Conservation (phyloP, 257 asterid genomes). For the Fraxinus excelsior region DNA sequence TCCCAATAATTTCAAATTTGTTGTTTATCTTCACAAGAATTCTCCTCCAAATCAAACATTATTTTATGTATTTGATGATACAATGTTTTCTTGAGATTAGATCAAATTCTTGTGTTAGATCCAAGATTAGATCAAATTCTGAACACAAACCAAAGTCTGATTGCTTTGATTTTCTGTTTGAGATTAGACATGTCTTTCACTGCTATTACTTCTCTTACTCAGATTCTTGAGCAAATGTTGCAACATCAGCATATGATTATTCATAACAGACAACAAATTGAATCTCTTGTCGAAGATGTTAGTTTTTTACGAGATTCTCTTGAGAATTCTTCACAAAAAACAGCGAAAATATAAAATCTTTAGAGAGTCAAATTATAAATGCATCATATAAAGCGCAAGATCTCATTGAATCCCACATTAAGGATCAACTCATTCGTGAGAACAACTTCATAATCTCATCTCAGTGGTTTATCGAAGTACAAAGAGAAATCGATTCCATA, state of each 20-base stretch:
- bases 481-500: neutral
- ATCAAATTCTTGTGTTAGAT: no score
- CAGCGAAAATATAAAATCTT: neutral
- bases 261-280: neutral
- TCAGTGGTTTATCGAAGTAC: neutral
- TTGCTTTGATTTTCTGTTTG: no score
- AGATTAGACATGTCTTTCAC: neutral
- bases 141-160: no score
- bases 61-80: no score
- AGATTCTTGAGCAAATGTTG: neutral
- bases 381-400: neutral
- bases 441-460: neutral
- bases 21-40: no score
- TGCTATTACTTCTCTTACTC: neutral
- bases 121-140: no score
- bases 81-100: no score
- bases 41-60: no score
- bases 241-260: neutral
- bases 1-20: no score
- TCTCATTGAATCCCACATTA: neutral
- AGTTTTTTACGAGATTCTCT: neutral
- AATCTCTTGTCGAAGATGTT: neutral
- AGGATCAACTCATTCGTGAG: slow-evolving; percentile 13
- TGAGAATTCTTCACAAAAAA: neutral
- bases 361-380: neutral